A percentile compares a stretch with the other conserved stretches of the same genome.
phyloP scores from a whole-genome alignment of 495 filamentous ascomycete species.

The Elasticomyces elasticus region DNA sequence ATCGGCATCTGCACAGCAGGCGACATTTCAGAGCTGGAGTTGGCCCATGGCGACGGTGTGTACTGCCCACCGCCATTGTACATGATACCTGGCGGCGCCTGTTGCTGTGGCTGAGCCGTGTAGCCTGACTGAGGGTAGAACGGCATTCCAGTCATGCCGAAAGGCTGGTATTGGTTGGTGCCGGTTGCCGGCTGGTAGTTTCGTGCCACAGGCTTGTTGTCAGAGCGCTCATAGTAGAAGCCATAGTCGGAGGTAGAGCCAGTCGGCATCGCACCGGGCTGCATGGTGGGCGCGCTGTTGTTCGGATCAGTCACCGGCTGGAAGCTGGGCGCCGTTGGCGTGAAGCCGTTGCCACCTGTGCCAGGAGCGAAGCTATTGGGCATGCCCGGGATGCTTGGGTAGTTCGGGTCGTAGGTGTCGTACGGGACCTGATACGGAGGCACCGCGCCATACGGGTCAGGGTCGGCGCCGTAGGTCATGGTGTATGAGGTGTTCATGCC shows the following conservation, averaged over 20 bases:
- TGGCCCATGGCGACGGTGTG: neutral
- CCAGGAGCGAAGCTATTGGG: conserved; percentile 18
- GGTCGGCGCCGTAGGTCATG: conserved; percentile 20
- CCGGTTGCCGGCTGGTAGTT: neutral
- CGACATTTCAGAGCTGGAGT: neutral
- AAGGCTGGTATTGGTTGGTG: no score
- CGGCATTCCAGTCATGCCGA: no score
- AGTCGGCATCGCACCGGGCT: neutral
- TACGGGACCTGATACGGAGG: conserved; percentile 19
- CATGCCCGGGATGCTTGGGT: conserved; percentile 19
- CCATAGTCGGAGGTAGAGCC: conserved; percentile 7
- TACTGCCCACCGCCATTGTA: neutral
- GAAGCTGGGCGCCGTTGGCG: neutral
- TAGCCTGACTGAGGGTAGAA: no score
- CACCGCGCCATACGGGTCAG: conserved; percentile 21
- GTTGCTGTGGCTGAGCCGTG: neutral
- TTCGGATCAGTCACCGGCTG: neutral
- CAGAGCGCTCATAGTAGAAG: conserved; percentile 13
- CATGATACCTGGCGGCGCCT: neutral
- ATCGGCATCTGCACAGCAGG: conserved; percentile 1
- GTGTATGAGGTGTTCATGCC: conserved; percentile 10
- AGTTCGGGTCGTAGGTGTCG: conserved; percentile 19
- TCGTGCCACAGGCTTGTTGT: neutral
- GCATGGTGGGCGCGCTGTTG: neutral
- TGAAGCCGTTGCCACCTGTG: neutral